Percentiles rank a stretch among this genome's conserved stretches.
Evolutionary conservation across 345 rosid genomes (phyloP).

Genomic region (Euphorbia tirucalli): DNA sequence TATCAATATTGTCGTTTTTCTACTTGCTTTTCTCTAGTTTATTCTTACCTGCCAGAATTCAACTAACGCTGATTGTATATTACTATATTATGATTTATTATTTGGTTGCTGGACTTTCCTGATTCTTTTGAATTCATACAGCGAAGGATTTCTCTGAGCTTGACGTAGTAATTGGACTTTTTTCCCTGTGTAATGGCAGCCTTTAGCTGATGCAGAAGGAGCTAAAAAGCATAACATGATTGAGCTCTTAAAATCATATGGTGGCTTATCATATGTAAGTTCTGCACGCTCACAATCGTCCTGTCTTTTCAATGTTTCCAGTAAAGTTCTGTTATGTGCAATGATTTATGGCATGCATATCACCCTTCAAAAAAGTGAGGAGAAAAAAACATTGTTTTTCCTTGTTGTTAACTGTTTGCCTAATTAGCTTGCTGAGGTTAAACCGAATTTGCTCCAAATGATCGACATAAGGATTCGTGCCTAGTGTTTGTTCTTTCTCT

Average conservation of each 20-base stretch:
- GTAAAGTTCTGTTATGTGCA: not conserved
- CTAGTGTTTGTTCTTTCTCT: not conserved
- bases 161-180: not conserved
- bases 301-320: not conserved
- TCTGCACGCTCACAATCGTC: not conserved
- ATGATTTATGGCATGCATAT: too few relatives aligned
- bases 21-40: not conserved
- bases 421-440: not conserved
- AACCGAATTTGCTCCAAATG: not conserved
- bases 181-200: conserved; percentile 43
- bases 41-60: not conserved
- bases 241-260: conserved; percentile 70
- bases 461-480: not conserved
- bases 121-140: not conserved
- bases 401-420: too few relatives aligned
- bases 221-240: conserved; percentile 76
- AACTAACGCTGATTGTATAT: not conserved
- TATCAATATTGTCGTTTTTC: conserved; percentile 13
- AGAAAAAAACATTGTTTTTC: too few relatives aligned
- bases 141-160: not conserved
- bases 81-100: not conserved
- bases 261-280: conserved; percentile 93
- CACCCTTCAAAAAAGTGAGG: too few relatives aligned
- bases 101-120: not conserved
- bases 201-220: conserved; percentile 98